Evolutionary conservation across 768 basidiomycete species (phyloP), one percentile per base, ranked within the genome.

Genomic region (Dioszegia aurantiaca): DNA sequence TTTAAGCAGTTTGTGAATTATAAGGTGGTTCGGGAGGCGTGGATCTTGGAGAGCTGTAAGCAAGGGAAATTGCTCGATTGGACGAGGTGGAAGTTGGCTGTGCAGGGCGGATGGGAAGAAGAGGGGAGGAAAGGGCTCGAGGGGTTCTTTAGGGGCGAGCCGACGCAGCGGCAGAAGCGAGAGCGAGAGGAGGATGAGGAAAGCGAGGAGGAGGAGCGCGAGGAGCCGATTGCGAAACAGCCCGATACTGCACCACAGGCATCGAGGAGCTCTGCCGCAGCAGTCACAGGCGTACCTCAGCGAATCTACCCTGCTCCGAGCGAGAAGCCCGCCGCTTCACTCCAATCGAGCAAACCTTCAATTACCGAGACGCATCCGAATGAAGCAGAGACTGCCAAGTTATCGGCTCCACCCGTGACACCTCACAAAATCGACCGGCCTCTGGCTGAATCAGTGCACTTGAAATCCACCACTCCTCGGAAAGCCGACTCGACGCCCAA

Each of bases 11-110:
- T 92, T 76, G 83, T 86, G 74, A 76, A 86, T 40, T 88, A 94
- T 87, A 95, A 92, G 73, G 87, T 98, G 16, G 91, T 87, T 37
- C 81, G 80, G 44, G 90, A 92, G 0, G 86, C 86, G 57, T 99
- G 95, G 95, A 81, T 99, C 11, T 80, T 86, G 11, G 83, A 91
- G 30, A 93, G 90, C 63, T 83, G 82, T n/a, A 78, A 84, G 54
- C 81, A 81, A 2, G 85, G 85, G 0, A 69, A 75, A 8, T 79
- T 95, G 10, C 81, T 92, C 5, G 85, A 90, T 9, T 98, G 93
- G 93, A 81, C 79, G 55, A 80, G 86, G 58, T 95, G 83, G 70
- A 82, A 75, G 41, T 65, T 80, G 44, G 59, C 68, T 46, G 55
- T 66, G 2, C 51, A 66, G 23, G 73, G 72, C 11, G 73, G 72